phyloP scores from a whole-genome alignment of 805 yeast species.

The Myxozyma lipomycoides region DNA sequence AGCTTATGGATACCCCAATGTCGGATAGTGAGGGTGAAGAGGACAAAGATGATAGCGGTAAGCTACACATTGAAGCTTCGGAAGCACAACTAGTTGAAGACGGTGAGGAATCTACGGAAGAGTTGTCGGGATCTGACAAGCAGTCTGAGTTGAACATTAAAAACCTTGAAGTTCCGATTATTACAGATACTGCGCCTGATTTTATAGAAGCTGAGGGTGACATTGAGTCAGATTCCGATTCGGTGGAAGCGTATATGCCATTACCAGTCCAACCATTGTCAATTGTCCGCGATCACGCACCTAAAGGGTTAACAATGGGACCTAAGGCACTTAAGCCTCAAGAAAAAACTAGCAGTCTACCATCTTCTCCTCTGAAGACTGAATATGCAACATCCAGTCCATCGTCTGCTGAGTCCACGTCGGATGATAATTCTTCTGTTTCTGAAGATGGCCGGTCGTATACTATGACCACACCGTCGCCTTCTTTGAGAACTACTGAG shows the following conservation, averaged over 20 bases:
- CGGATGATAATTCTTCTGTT: conserved; percentile 3
- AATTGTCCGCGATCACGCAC: background rate
- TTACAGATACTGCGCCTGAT: background rate
- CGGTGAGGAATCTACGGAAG: background rate
- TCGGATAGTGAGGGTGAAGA: conserved; percentile 10
- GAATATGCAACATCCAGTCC: conserved; percentile 6
- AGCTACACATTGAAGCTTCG: background rate
- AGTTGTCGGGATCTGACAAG: background rate
- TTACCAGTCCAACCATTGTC: background rate
- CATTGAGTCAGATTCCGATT: background rate
- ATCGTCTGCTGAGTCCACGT: conserved; percentile 3
- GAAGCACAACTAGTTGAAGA: conserved; percentile 5
- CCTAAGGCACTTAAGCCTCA: background rate
- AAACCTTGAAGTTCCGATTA: background rate
- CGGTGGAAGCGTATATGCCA: background rate
- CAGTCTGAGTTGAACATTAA: background rate
- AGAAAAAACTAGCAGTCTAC: background rate
- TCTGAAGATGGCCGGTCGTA: background rate
- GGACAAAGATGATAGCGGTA: background rate
- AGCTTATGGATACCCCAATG: conserved; percentile 7
- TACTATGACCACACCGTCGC: conserved; percentile 3
- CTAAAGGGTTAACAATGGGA: background rate
- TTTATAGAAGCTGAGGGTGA: background rate
- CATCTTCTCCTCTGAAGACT: conserved; percentile 12
- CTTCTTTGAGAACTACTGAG: conserved; percentile 6